Evolutionary conservation across 768 basidiomycete species (phyloP).

Genomic region (Leucocoprinus leucothites): DNA sequence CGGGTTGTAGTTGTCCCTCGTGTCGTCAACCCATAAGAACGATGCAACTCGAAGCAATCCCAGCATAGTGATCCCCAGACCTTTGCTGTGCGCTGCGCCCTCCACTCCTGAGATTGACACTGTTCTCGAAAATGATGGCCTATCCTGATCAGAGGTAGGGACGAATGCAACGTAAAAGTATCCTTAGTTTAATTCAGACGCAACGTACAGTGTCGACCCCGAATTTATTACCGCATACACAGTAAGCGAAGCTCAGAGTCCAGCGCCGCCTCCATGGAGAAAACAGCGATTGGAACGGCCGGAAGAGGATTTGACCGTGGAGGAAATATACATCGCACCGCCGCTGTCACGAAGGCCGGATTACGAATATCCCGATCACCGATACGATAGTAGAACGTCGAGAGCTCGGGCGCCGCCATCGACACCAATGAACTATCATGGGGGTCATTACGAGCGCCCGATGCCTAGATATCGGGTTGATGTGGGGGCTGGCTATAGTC

Average conservation of each 20-base stretch:
- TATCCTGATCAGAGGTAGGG: not conserved
- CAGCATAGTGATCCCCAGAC: too few species aligned
- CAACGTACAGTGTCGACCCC: not conserved
- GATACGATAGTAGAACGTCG: not conserved
- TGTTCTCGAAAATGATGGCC: too few species aligned
- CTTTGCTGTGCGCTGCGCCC: too few species aligned
- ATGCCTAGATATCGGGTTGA: not conserved
- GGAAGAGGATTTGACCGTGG: slow-evolving; percentile 3
- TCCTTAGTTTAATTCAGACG: too few species aligned
- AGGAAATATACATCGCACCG: slow-evolving; percentile 9
- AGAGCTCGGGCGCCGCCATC: not conserved
- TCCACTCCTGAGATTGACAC: too few species aligned
- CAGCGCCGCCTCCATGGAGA: not conserved
- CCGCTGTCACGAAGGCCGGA: slow-evolving; percentile 6
- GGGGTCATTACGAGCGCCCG: not conserved
- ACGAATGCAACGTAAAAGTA: too few species aligned
- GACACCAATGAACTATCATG: not conserved
- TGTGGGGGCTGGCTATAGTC: not conserved
- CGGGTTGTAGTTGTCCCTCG: too few species aligned
- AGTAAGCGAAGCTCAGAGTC: slow-evolving; percentile 9
- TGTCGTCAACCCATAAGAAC: too few species aligned
- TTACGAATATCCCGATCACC: not conserved
- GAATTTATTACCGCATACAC: slow-evolving; percentile 5
- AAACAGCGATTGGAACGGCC: not conserved
- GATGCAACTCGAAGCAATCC: too few species aligned